Base-by-base conservation (phyloP, 495 filamentous ascomycete genomes). In the Tuber brumale region DNA sequence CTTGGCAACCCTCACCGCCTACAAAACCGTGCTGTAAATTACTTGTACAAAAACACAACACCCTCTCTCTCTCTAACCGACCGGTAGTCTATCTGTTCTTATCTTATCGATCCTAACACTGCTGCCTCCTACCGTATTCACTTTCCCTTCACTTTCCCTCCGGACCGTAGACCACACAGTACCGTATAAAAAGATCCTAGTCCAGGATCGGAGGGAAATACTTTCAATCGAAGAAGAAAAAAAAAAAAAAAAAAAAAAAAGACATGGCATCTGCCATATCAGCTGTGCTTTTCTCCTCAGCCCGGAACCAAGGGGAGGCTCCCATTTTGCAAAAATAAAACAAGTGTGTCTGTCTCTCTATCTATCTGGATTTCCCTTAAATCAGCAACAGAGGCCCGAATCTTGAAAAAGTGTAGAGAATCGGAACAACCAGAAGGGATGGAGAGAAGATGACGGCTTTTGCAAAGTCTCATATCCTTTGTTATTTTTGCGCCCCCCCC, bases 151-250 rank as follows among this genome's bases (percentile, higher is more conserved):
- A 10, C 43, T 23, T 14, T 5, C 21, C 1, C 27, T 16, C 57
- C 57, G 57, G 27, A 27, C 27, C 31, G 57, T 31, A 61, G 57
- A 3, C 4, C n/a, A 61, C n/a, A 61, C 51, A 19, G 37, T n/a
- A 45, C 39, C 61, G 21, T n/a, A 48, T 66, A 74, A 74, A 74
- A 74, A 75, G 18, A 74, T 41, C 31, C 73, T 10, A 69, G 45
- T 41, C 48, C 46, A 31, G 16, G 57, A 66, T 66, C 57, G 57
- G 57, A 19, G 57, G 57, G 57, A 66, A 66, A 66, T 66, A 35
- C 57, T 35, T 35, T 66, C 27, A 66, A 66, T 66, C 57, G 57
- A 18, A 19, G 57, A 35, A n/a, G n/a, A n/a, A n/a, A n/a, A n/a
- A n/a, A n/a, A n/a, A n/a, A n/a, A n/a, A n/a, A n/a, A n/a, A n/a